Percentiles rank a stretch among this genome's conserved stretches.
phyloP scores from a whole-genome alignment of 768 basidiomycete genomes.

The Rhizopogon salebrosus region DNA sequence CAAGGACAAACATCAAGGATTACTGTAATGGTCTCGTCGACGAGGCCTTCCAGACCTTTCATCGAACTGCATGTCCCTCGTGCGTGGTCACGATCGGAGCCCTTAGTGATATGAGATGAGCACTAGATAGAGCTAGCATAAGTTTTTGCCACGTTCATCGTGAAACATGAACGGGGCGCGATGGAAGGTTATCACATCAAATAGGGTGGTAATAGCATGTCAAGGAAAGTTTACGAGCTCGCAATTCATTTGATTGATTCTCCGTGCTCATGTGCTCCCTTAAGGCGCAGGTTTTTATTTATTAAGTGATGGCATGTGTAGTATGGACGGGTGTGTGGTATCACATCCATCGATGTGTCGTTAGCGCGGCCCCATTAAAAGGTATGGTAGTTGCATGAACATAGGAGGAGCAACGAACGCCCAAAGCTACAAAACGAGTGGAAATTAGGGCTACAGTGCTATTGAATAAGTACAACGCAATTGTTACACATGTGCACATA shows the following conservation, averaged over 20 bases:
- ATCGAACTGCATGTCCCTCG: neutral
- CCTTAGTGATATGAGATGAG: neutral
- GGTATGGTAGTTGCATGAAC: neutral
- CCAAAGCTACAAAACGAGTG: neutral
- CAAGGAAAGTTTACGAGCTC: neutral
- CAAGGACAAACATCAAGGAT: neutral
- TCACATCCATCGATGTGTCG: neutral
- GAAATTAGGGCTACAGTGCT: constrained; percentile 25
- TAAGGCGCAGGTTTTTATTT: neutral
- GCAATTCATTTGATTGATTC: neutral
- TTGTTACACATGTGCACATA: neutral
- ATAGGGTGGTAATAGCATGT: neutral
- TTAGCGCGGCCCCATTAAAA: neutral
- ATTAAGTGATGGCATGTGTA: neutral
- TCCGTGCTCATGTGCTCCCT: neutral
- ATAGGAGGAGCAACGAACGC: neutral
- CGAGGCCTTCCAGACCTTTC: neutral
- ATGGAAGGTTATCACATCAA: neutral
- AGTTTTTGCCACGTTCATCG: neutral
- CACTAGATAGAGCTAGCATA: neutral
- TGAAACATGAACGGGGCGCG: neutral
- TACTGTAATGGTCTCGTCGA: no score
- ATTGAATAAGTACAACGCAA: neutral
- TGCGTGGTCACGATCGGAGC: neutral
- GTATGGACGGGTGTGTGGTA: neutral